Base-by-base conservation (phyloP, 106 monocot genomes). In the Phalaenopsis equestris region DNA sequence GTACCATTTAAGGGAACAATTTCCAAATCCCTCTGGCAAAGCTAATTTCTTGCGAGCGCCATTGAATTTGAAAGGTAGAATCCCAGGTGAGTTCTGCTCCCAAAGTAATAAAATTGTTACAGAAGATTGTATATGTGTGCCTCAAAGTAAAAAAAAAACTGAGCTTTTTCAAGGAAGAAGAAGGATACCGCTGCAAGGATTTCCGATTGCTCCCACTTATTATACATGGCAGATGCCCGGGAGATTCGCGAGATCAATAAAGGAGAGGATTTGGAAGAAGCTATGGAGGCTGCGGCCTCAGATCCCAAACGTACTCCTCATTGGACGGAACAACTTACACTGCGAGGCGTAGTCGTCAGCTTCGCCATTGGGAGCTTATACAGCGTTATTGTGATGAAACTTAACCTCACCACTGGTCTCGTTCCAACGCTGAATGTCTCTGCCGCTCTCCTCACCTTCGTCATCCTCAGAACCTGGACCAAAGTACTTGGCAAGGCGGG, bases 381-480 rank as follows among this genome's bases (percentile, higher is more conserved):
- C 82, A 82, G 79, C 48, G 24, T 86, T 39, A 76, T 86, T 11
- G 55, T 72, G 55, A 82, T 79, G 82, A 78, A 82, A 79, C 73
- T 79, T 16, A 82, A 79, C 23, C 79, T 86, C 23, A 86, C 82
- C 39, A 79, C 78, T 5, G 86, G 86, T 41, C 42, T 86, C 17
- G 82, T 82, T 37, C 86, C 85, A 4, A 78, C 82, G 30, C 67
- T 86, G 79, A 86, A 82, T 70, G 79, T 82, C 43, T 78, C 86
- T 2, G 78, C 86, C 23, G 82, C 82, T 24, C 86, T 86, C 9
- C 75, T 86, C 42, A 64, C 79, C 56, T 86, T 79, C 82, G 48
- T 86, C 24, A 6, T 82, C 55, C 19, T 86, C 43, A 79, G 42
- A 39, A 11, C 67, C 8, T 86, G 86, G 86, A 82, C 68, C 49